phyloP scores from a whole-genome alignment of 2,329 filamentous ascomycete genomes.

The Atkinsonella texensis region DNA sequence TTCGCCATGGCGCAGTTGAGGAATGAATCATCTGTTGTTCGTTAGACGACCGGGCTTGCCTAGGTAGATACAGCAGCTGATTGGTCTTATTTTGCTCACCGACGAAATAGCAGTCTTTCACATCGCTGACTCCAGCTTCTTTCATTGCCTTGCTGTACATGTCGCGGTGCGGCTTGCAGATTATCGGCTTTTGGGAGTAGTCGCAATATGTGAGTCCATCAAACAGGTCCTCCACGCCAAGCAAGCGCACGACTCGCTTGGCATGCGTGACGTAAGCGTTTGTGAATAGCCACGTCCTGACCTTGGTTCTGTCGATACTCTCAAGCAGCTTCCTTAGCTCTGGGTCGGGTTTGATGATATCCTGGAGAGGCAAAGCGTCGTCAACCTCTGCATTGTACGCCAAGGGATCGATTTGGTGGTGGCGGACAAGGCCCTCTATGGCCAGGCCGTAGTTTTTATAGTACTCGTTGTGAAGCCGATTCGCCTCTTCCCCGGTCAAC shows the following conservation, averaged over 20 bases:
- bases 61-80: neutral
- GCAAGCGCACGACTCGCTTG: constrained; percentile 64
- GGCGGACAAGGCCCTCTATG: constrained; percentile 83
- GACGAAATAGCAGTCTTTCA: constrained; percentile 79
- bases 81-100: constrained; percentile 41
- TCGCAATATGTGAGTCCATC: constrained; percentile 94
- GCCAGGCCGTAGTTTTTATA: constrained; percentile 96
- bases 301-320: constrained; percentile 72
- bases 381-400: constrained; percentile 94
- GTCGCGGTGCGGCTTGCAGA: constrained; percentile 75
- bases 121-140: constrained; percentile 59
- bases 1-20: constrained; percentile 69
- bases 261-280: constrained; percentile 92
- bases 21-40: constrained; percentile 63
- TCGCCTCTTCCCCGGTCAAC: constrained; percentile 66
- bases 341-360: constrained; percentile 68
- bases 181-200: constrained; percentile 58
- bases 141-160: constrained; percentile 86
- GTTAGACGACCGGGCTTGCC: constrained; percentile 1
- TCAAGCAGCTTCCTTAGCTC: constrained; percentile 63
- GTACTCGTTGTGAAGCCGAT: constrained; percentile 76
- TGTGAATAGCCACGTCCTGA: constrained; percentile 87
- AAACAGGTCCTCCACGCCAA: constrained; percentile 79
- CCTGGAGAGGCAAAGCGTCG: constrained; percentile 80
- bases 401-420: constrained; percentile 89